Evolutionary conservation across 2,329 filamentous ascomycete species (phyloP).

Genomic region (Phoma sp.): DNA sequence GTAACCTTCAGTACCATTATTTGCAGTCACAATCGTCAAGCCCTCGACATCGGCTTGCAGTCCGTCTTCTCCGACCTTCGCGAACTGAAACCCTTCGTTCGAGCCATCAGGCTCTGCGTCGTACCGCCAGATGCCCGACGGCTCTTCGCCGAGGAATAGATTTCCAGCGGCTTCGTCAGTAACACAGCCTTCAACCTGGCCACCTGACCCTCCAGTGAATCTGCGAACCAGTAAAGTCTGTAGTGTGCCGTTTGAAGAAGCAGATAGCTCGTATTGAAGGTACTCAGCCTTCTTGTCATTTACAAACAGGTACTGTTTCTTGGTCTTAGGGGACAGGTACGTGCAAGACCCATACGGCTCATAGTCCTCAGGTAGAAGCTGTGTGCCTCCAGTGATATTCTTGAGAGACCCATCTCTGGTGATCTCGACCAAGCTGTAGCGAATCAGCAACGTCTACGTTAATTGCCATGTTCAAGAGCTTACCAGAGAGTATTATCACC

Average conservation of each 20-base stretch:
- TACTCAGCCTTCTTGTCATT: conserved; percentile 62
- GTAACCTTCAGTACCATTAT: conserved; percentile 54
- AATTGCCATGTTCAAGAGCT: conserved; percentile 18
- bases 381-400: conserved; percentile 54
- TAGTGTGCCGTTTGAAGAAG: conserved; percentile 50
- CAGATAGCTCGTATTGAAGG: conserved; percentile 58
- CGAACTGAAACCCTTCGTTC: conserved; percentile 44
- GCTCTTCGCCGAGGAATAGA: conserved; percentile 61
- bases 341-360: conserved; percentile 60
- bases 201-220: conserved; percentile 58
- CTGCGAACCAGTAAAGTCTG: conserved; percentile 57
- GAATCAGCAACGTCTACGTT: not conserved
- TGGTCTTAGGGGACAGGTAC: conserved; percentile 56
- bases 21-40: conserved; percentile 58
- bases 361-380: conserved; percentile 55
- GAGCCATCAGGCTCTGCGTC: conserved; percentile 56
- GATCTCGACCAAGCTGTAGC: conserved; percentile 57
- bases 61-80: conserved; percentile 52
- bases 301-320: conserved; percentile 61
- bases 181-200: conserved; percentile 63
- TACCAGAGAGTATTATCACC: conserved; percentile 61
- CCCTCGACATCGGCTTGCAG: conserved; percentile 63
- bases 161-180: conserved; percentile 59
- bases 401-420: conserved; percentile 53
- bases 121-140: conserved; percentile 60